Percentiles rank a stretch among this genome's conserved stretches.
These are phyloP conservation scores for Sphaerulina vaccinii DNA, from an alignment of 2,329 filamentous ascomycete genomes.

Conservation along the genomic window DNA sequence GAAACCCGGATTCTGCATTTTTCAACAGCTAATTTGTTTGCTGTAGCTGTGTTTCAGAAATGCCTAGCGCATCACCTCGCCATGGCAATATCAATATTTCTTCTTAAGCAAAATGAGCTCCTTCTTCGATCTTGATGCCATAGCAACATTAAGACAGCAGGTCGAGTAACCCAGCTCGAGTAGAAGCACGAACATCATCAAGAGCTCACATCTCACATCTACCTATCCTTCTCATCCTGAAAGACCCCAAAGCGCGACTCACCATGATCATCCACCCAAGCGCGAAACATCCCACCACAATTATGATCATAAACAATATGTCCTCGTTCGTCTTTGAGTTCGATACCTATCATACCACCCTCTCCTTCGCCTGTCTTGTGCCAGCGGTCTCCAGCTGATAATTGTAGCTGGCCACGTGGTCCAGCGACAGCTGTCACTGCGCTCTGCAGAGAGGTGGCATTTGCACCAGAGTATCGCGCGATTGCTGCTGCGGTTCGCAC, in stretches of 20 bases:
- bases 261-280: slow-evolving; percentile 67
- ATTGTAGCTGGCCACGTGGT: slow-evolving; percentile 68
- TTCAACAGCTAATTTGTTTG: too few species aligned
- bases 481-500: slow-evolving; percentile 71
- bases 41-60: too few species aligned
- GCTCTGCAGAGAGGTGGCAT: slow-evolving; percentile 47
- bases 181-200: too few species aligned
- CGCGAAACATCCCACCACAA: slow-evolving; percentile 83
- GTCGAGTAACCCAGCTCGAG: too few species aligned
- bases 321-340: slow-evolving; percentile 51
- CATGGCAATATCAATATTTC: too few species aligned
- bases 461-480: slow-evolving; percentile 57
- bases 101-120: too few species aligned
- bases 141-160: too few species aligned
- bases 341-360: slow-evolving; percentile 83
- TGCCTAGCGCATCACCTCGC: too few species aligned
- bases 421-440: slow-evolving; percentile 68
- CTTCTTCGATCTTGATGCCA: too few species aligned
- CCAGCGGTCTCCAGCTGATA: slow-evolving; percentile 73
- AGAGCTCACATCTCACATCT: too few species aligned
- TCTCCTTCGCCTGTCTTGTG: slow-evolving; percentile 72
- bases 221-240: slow-evolving; percentile 15
- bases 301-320: slow-evolving; percentile 76
- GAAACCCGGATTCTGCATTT: too few species aligned
- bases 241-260: slow-evolving; percentile 42